phyloP scores from a whole-genome alignment of 139 green algal genomes.

The Bryopsis sp. region DNA sequence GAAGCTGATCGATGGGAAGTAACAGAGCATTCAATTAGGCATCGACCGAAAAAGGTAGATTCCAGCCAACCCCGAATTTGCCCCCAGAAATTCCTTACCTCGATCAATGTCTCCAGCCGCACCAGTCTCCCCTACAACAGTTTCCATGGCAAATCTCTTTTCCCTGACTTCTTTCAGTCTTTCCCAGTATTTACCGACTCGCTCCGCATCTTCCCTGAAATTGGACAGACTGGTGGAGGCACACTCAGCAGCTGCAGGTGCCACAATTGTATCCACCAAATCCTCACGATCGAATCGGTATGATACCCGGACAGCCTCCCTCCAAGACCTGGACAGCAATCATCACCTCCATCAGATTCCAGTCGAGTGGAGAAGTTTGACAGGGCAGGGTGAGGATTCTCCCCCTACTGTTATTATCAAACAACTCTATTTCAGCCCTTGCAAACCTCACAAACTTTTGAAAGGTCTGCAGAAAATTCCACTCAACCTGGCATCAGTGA shows the following conservation, averaged over 20 bases:
- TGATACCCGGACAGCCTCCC: slow-evolving; percentile 35
- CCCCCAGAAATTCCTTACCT: too few species aligned
- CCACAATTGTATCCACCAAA: slow-evolving; percentile 42
- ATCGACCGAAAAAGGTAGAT: too few species aligned
- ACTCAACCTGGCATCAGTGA: slow-evolving; percentile 40
- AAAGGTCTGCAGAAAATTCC: too few species aligned
- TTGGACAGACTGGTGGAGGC: slow-evolving; percentile 34
- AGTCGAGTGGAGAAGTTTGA: too few species aligned
- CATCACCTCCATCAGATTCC: slow-evolving; percentile 1
- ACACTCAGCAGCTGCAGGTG: slow-evolving; percentile 36
- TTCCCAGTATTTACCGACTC: slow-evolving; percentile 62
- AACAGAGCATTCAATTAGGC: too few species aligned
- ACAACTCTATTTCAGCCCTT: not conserved
- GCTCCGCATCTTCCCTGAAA: slow-evolving; percentile 38
- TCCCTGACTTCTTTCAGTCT: slow-evolving; percentile 55
- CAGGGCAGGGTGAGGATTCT: too few species aligned
- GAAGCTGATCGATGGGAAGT: too few species aligned
- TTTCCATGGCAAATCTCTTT: slow-evolving; percentile 43
- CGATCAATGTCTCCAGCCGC: not conserved
- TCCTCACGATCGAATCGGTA: slow-evolving; percentile 27
- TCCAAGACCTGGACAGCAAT: slow-evolving; percentile 37
- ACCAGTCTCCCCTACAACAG: slow-evolving; percentile 23
- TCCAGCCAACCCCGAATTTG: too few species aligned
- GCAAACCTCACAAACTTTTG: too few species aligned
- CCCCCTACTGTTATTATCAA: too few species aligned